phyloP scores from a whole-genome alignment of 2,329 filamentous ascomycete species.

The Pseudogymnoascus sp. region DNA sequence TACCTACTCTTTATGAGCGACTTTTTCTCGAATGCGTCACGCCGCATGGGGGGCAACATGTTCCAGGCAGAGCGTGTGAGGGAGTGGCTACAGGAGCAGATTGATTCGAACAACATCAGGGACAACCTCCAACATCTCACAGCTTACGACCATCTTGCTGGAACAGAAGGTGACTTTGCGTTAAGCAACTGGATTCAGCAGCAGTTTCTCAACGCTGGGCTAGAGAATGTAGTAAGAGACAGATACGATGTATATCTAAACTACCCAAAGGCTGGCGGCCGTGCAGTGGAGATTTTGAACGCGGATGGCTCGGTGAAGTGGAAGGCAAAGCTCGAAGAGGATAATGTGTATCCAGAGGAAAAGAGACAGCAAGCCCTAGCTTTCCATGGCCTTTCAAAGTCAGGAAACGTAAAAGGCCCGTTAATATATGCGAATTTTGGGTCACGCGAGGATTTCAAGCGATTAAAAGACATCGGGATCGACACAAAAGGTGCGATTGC shows the following conservation, averaged over 20 bases:
- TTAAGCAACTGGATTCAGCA: conserved; percentile 78
- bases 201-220: conserved; percentile 61
- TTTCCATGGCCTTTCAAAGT: conserved; percentile 85
- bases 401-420: conserved; percentile 78
- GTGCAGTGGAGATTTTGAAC: conserved; percentile 73
- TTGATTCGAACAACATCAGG: conserved; percentile 63
- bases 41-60: conserved; percentile 58
- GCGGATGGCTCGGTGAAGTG: conserved; percentile 59
- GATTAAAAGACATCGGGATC: conserved; percentile 63
- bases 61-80: conserved; percentile 82
- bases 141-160: conserved; percentile 80
- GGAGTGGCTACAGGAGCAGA: conserved; percentile 62
- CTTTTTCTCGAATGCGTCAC: conserved; percentile 61
- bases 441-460: conserved; percentile 72
- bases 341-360: conserved; percentile 56
- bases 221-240: conserved; percentile 71
- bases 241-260: conserved; percentile 88
- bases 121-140: conserved; percentile 73
- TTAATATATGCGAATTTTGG: conserved; percentile 92
- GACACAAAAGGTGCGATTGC: conserved; percentile 73
- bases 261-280: conserved; percentile 71
- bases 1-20: conserved; percentile 84
- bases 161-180: conserved; percentile 87
- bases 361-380: conserved; percentile 62
- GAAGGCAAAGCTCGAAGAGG: conserved; percentile 80